Evolutionary conservation across 2,329 filamentous ascomycete species (phyloP).

Genomic region (Trichoderma koningii): DNA sequence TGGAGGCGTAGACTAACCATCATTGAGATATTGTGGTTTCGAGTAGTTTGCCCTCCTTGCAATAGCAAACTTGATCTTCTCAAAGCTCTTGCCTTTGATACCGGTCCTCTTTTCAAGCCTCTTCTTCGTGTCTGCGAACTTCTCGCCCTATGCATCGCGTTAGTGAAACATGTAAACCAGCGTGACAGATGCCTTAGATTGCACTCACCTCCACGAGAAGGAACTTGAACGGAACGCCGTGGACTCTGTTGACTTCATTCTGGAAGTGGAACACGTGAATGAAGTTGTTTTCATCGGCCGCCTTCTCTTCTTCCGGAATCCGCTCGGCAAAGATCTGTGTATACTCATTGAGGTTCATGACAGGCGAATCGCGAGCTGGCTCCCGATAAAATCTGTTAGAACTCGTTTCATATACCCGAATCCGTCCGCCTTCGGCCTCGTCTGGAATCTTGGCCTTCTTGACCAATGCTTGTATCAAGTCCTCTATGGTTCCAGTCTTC

Average conservation of each 20-base stretch:
- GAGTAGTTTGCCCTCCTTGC: slow-evolving; percentile 72
- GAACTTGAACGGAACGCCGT: slow-evolving; percentile 91
- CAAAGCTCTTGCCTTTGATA: slow-evolving; percentile 96
- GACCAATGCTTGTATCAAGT: slow-evolving; percentile 73
- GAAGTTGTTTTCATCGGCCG: slow-evolving; percentile 58
- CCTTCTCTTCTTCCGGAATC: slow-evolving; percentile 71
- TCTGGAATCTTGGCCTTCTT: slow-evolving; percentile 80
- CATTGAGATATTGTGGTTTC: slow-evolving; percentile 79
- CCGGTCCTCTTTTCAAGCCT: slow-evolving; percentile 90
- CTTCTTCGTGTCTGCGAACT: slow-evolving; percentile 89
- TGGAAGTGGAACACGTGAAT: slow-evolving; percentile 92
- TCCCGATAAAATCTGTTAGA: slow-evolving; percentile 82
- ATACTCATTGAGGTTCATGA: slow-evolving; percentile 86
- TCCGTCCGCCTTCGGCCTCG: slow-evolving; percentile 66
- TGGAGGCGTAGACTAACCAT: slow-evolving; percentile 59
- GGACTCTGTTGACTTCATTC: slow-evolving; percentile 77
- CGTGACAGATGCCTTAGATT: not conserved
- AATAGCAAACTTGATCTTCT: slow-evolving; percentile 96
- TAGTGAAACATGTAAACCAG: slow-evolving; percentile 24
- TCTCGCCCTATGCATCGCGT: slow-evolving; percentile 64
- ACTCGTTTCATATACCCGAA: slow-evolving; percentile 82
- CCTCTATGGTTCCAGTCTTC: slow-evolving; percentile 78
- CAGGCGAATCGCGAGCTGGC: slow-evolving; percentile 67
- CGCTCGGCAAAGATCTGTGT: slow-evolving; percentile 78
- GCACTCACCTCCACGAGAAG: slow-evolving; percentile 70